A percentile compares a stretch with the other conserved stretches of the same genome.
These are phyloP conservation scores for Wallacemonas collosoma DNA, from an alignment of 208 protist species.

Conservation along the genomic window DNA sequence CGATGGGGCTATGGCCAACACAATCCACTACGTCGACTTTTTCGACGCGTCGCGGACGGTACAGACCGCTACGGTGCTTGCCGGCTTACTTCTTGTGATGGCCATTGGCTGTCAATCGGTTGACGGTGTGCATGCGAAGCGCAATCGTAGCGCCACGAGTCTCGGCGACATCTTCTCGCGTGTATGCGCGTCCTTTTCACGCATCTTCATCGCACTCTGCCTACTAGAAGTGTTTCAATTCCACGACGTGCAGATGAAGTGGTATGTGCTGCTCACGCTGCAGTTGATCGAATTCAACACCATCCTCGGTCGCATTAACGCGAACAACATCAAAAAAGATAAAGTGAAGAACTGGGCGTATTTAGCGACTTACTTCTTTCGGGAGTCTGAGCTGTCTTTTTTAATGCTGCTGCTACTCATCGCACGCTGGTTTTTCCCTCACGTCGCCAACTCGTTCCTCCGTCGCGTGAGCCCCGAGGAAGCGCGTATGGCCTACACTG, in stretches of 20 bases:
- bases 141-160: conserved; percentile 70
- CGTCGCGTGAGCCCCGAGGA: conserved; percentile 21
- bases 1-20: background rate
- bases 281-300: conserved; percentile 88
- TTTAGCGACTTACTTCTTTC: conserved; percentile 75
- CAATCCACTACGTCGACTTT: conserved; percentile 39
- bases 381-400: conserved; percentile 80
- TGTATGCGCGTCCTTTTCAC: conserved; percentile 72
- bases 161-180: conserved; percentile 91
- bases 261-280: conserved; percentile 75
- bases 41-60: conserved; percentile 46
- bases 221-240: conserved; percentile 79
- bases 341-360: conserved; percentile 83
- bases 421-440: conserved; percentile 51
- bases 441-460: conserved; percentile 19
- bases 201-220: conserved; percentile 83
- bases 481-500: conserved; percentile 46
- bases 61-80: conserved; percentile 68
- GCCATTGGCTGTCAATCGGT: conserved; percentile 70
- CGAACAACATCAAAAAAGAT: conserved; percentile 69
- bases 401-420: conserved; percentile 69
- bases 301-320: conserved; percentile 83
- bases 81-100: conserved; percentile 60
- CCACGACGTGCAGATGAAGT: conserved; percentile 57
- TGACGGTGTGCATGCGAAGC: conserved; percentile 85